phyloP scores from a whole-genome alignment of 306 rosid genomes.

The Vachellia collinsii region DNA sequence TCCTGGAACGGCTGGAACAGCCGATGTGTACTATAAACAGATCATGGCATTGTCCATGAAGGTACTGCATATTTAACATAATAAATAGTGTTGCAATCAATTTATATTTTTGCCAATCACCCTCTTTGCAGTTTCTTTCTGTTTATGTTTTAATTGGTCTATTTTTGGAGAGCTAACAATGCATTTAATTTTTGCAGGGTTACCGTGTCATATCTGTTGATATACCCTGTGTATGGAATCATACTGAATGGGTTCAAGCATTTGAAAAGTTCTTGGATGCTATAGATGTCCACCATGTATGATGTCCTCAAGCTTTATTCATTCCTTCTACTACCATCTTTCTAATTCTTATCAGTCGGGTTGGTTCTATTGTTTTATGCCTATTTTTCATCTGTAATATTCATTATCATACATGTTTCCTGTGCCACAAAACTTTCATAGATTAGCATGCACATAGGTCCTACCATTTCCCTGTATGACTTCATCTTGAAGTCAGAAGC shows the following conservation, averaged over 20 bases:
- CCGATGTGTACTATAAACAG: conserved; percentile 96
- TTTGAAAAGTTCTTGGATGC: conserved; percentile 99
- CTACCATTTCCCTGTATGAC: background rate
- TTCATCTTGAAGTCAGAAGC: background rate
- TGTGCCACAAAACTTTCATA: background rate
- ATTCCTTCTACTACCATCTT: conserved; percentile 19
- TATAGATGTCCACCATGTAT: conserved; percentile 95
- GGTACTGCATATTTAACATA: conserved; percentile 48
- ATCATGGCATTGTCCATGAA: conserved; percentile 90
- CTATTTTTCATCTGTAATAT: conserved; percentile 17
- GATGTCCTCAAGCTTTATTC: conserved; percentile 36
- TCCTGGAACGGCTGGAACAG: conserved; percentile 97
- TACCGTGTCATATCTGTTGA: conserved; percentile 94
- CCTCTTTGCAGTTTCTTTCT: background rate
- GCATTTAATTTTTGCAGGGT: conserved; percentile 63
- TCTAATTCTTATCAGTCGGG: conserved; percentile 22
- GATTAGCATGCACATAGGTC: background rate
- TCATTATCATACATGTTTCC: background rate
- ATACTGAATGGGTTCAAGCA: conserved; percentile 91
- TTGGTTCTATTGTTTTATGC: conserved; percentile 28
- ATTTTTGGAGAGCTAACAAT: background rate
- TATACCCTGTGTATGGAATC: conserved; percentile 94
- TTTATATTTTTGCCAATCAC: conserved; percentile 12
- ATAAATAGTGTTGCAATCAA: conserved; percentile 17
- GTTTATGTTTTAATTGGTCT: background rate